Base-by-base conservation (phyloP, 768 basidiomycete genomes). In the Mycena metata region DNA sequence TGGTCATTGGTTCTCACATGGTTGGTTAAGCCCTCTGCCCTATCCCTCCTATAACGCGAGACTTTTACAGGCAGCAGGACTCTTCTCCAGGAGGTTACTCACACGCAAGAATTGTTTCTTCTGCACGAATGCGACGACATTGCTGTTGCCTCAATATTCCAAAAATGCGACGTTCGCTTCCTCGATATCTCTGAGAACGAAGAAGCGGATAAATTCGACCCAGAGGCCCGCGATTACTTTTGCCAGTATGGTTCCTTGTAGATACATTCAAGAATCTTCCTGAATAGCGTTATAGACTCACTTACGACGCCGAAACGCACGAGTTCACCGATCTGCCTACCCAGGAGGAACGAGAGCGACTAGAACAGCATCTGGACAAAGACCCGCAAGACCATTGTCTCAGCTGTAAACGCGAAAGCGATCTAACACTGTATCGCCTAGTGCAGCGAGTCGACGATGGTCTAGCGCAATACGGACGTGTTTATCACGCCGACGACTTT, bases 1-100 rank as follows among this genome's bases (percentile, higher is more conserved):
- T 76, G 91, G 85, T 1, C 90, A 91, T 63, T 94, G 92, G 92
- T 83, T 88, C 64, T 79, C 81, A 10, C 92, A 92, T 79, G 89
- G 89, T 12, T 33, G 23, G 87, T 13, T 35, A 21, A 15, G 6
- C 17, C 13, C 7, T n/a, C 33, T 3, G 1, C 7, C 5, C 51
- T n/a, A 5, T 46, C 0, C 39, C 13, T 52, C 26, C 6, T 41
- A 13, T 36, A 41, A 41, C 39, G 21, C 17, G 0, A 13, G 33
- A 39, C 39, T 50, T 9, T 35, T 15, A 15, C 54, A 71, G 70
- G 63, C 2, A 82, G 83, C 21, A 88, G 90, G 70, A 92, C 90
- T 0, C 70, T 91, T 12, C 79, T 93, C 1, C 89, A 92, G 70
- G 89, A 94, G 71, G 83, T 85, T 0, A 84, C 91, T 0, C 91